Evolutionary conservation across 768 basidiomycete genomes (phyloP).

Genomic region (Phaffia australis): DNA sequence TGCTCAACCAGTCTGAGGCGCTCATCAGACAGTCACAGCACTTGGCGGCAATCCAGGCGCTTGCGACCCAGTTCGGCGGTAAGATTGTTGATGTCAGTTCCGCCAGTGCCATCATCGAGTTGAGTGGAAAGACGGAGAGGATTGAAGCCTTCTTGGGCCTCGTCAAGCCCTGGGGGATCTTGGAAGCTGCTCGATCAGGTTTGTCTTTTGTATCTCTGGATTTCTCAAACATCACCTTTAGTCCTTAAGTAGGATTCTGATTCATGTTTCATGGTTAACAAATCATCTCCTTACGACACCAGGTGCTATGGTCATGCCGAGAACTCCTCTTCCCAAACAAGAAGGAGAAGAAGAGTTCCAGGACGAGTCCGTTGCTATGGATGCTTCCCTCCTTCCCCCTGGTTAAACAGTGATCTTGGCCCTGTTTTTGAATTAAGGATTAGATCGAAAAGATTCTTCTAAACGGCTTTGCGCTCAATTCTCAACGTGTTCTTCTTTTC

Average conservation of each 20-base stretch:
- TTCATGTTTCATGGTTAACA: conserved; percentile 5
- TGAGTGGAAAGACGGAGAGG: conserved; percentile 80
- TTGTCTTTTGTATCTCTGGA: conserved; percentile 30
- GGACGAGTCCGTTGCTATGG: conserved; percentile 52
- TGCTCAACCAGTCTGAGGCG: conserved; percentile 63
- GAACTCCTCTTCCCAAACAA: conserved; percentile 65
- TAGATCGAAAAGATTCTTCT: too few relatives aligned
- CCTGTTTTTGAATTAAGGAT: too few relatives aligned
- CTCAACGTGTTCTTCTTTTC: too few relatives aligned
- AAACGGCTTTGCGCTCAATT: too few relatives aligned
- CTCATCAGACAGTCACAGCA: conserved; percentile 82
- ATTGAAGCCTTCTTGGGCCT: conserved; percentile 87
- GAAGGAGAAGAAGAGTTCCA: conserved; percentile 51
- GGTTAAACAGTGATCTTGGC: conserved; percentile 47
- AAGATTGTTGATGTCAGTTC: conserved; percentile 90
- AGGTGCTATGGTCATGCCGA: conserved; percentile 98
- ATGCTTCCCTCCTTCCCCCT: conserved; percentile 85
- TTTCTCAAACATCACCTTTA: neutral
- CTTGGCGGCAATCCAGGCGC: conserved; percentile 70
- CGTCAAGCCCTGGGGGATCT: conserved; percentile 84
- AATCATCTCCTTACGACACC: neutral
- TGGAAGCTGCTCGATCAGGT: conserved; percentile 94
- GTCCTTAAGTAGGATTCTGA: neutral
- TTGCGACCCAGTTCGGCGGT: conserved; percentile 80
- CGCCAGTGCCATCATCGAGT: conserved; percentile 85